A percentile compares a stretch with the other conserved stretches of the same genome.
phyloP scores from a whole-genome alignment of 768 basidiomycete genomes.

The Symmetrospora coprosmae region DNA sequence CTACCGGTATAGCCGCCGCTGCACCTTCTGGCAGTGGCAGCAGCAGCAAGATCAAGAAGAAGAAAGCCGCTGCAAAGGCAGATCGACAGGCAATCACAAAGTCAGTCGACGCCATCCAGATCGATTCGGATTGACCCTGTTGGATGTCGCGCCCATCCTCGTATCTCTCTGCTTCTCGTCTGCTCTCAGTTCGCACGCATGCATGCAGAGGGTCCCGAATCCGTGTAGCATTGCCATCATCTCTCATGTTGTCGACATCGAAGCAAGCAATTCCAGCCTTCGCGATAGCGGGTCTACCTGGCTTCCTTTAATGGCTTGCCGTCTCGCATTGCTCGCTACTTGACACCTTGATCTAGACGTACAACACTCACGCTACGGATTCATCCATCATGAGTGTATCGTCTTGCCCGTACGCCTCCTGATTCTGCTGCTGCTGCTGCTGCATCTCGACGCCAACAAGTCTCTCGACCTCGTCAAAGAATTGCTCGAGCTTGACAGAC shows the following conservation, averaged over 20 bases:
- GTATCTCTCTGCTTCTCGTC: not conserved
- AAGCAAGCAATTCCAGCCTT: no score
- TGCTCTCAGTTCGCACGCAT: not conserved
- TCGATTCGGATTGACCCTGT: not conserved
- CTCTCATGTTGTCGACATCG: no score
- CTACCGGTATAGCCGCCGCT: not conserved
- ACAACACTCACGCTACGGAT: no score
- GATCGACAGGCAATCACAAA: no score
- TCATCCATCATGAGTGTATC: no score
- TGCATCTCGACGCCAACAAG: constrained; percentile 11
- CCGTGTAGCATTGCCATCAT: no score
- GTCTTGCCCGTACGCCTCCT: no score
- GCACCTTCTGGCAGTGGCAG: not conserved
- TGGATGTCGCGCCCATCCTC: not conserved
- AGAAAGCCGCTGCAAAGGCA: not conserved
- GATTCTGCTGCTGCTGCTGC: not conserved
- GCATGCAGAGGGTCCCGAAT: no score
- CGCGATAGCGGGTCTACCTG: no score
- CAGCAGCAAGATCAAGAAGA: not conserved
- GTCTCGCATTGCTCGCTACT: no score
- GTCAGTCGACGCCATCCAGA: constrained; percentile 6
- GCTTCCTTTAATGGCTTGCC: no score
- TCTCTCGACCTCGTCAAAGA: constrained; percentile 34
- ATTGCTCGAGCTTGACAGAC: constrained; percentile 32
- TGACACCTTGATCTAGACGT: no score